These are phyloP conservation scores for Agaricus sinodeliciosus DNA, from an alignment of 768 basidiomycete species.

Conservation along the genomic window DNA sequence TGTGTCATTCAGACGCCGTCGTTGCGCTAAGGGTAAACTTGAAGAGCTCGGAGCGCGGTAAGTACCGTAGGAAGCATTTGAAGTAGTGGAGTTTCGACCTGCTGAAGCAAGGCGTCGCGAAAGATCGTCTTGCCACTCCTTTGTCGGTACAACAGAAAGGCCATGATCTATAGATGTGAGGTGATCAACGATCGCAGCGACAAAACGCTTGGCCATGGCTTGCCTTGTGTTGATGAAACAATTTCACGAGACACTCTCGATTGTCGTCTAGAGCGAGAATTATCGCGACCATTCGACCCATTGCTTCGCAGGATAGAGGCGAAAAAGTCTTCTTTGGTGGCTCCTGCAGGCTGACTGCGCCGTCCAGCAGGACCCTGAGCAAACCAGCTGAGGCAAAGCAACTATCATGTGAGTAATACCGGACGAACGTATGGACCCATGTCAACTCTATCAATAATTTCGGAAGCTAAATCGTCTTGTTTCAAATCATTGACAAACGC, in stretches of 20 bases:
- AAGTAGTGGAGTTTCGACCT: conserved; percentile 12
- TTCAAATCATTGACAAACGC: conserved; percentile 55
- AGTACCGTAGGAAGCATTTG: conserved; percentile 17
- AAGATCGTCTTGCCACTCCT: conserved; percentile 76
- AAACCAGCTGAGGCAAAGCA: conserved; percentile 7
- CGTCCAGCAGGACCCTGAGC: conserved; percentile 65
- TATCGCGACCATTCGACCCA: conserved; percentile 42
- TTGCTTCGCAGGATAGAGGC: conserved; percentile 64
- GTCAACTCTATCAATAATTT: conserved; percentile 73
- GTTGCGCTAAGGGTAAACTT: conserved; percentile 25
- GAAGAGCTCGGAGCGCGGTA: conserved; percentile 14
- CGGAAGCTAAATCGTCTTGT: conserved; percentile 69
- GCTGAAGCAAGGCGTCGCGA: conserved; percentile 44
- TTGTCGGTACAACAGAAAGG: conserved; percentile 56
- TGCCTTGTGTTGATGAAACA: conserved; percentile 65
- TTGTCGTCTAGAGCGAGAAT: conserved; percentile 60
- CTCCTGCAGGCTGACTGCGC: conserved; percentile 48
- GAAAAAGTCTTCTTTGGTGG: conserved; percentile 75
- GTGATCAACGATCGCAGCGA: not conserved
- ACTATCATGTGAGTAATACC: not conserved
- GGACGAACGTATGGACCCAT: conserved; percentile 67
- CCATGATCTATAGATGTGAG: conserved; percentile 41
- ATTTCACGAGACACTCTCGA: conserved; percentile 75
- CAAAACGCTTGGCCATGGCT: conserved; percentile 4
- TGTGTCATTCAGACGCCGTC: conserved; percentile 37